Evolutionary conservation across 441 rosid genomes (phyloP).

Genomic region (Croton setiger): DNA sequence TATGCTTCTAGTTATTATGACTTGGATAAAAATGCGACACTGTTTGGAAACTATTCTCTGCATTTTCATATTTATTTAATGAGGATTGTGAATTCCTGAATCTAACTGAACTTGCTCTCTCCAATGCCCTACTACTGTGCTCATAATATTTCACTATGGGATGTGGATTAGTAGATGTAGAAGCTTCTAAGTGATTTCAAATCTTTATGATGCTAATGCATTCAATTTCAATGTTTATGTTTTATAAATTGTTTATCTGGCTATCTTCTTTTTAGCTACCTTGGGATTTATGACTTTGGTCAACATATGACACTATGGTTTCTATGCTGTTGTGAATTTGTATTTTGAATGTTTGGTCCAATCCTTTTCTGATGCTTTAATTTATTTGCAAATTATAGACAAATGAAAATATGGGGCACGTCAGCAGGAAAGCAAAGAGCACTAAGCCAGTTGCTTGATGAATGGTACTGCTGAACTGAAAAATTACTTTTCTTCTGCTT

Average conservation of each 20-base stretch:
- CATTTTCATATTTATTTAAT: not conserved
- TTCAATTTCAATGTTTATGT: not conserved
- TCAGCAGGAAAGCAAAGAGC: slow-evolving; percentile 78
- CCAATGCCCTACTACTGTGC: not conserved
- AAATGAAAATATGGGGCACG: slow-evolving; percentile 89
- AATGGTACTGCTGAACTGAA: slow-evolving; percentile 75
- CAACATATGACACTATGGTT: not conserved
- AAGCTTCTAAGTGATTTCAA: not conserved
- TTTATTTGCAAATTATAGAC: slow-evolving; percentile 44
- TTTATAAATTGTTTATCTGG: not conserved
- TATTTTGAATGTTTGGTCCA: not conserved
- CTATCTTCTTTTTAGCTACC: not conserved
- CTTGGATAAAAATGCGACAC: slow-evolving; percentile 7
- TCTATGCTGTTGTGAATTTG: not conserved
- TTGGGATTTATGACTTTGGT: not conserved
- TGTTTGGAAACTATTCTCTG: not conserved
- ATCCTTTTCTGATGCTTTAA: slow-evolving; percentile 2
- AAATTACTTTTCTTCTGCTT: slow-evolving; percentile 21
- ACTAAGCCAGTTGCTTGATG: slow-evolving; percentile 94
- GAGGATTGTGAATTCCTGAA: not conserved
- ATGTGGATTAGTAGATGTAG: not conserved
- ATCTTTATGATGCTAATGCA: not conserved
- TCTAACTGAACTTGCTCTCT: not conserved
- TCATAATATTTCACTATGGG: not conserved
- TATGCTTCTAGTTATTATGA: slow-evolving; percentile 4